Percentiles rank a stretch among this genome's conserved stretches.
Evolutionary conservation across 805 yeast species (phyloP).

Genomic region (Phaffomyces thermotolerans): DNA sequence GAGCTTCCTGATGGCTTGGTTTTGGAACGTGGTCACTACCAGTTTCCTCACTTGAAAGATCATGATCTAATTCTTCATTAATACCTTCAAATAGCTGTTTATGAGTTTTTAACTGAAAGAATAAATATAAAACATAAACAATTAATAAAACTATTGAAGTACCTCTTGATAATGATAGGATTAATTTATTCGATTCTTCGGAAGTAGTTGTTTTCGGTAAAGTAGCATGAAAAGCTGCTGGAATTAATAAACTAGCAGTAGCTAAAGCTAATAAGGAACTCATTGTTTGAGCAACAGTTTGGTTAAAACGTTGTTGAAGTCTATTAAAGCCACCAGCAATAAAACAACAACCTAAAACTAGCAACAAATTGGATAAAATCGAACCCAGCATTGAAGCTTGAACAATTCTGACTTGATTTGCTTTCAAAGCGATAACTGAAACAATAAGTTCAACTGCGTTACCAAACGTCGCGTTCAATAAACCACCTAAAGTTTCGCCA

Average conservation of each 20-base stretch:
- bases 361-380: conserved; percentile 75
- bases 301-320: conserved; percentile 82
- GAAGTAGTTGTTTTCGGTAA: conserved; percentile 35
- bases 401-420: conserved; percentile 86
- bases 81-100: conserved; percentile 60
- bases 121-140: conserved; percentile 69
- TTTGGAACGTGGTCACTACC: conserved; percentile 7
- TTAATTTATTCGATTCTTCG: conserved; percentile 33
- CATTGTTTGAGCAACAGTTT: conserved; percentile 98
- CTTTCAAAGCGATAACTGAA: conserved; percentile 77
- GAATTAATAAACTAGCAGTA: conserved; percentile 80
- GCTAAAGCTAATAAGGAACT: conserved; percentile 87
- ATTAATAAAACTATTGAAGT: conserved; percentile 72
- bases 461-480: conserved; percentile 94
- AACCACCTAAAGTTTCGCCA: conserved; percentile 90
- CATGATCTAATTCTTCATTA: conserved; percentile 30
- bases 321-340: conserved; percentile 86
- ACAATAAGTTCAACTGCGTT: conserved; percentile 97
- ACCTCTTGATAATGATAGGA: conserved; percentile 76
- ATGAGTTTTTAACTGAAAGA: conserved; percentile 89
- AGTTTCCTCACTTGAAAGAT: conserved; percentile 7
- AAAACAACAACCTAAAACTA: conserved; percentile 94
- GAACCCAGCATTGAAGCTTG: conserved; percentile 98
- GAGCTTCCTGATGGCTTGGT: conserved; percentile 22
- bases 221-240: conserved; percentile 92